phyloP scores from a whole-genome alignment of 2,329 filamentous ascomycete genomes.

The Coccinonectria pachysandricola region DNA sequence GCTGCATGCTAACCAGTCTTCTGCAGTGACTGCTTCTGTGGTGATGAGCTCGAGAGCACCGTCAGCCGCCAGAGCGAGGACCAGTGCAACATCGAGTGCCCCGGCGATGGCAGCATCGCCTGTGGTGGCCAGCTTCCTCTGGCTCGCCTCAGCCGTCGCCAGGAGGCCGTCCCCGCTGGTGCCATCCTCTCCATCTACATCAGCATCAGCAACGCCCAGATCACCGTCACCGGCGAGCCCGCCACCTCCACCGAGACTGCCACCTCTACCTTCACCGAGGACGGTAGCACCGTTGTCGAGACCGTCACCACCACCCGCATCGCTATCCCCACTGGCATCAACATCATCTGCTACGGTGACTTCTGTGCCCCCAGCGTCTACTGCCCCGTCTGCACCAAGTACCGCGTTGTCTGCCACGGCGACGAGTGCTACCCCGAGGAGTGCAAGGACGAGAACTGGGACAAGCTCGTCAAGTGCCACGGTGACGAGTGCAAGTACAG shows the following conservation, averaged over 20 bases:
- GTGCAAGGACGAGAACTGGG: not conserved
- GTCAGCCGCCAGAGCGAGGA: slow-evolving; percentile 3
- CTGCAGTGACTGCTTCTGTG: slow-evolving; percentile 20
- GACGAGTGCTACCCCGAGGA: not conserved
- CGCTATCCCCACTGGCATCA: slow-evolving; percentile 8
- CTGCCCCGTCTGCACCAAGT: not conserved
- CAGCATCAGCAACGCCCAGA: not conserved
- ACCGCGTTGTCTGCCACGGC: not conserved
- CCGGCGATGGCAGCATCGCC: slow-evolving; percentile 12
- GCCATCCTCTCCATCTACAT: slow-evolving; percentile 18
- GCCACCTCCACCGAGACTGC: slow-evolving; percentile 2
- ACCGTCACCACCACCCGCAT: slow-evolving; percentile 8
- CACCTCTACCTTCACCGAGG: slow-evolving; percentile 3
- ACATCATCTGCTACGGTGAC: slow-evolving; percentile 2
- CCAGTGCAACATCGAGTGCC: slow-evolving; percentile 19
- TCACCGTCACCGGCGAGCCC: slow-evolving; percentile 1
- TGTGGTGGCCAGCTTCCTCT: slow-evolving; percentile 17
- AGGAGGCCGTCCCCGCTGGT: slow-evolving; percentile 3
- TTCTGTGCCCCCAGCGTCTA: not conserved
- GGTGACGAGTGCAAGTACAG: not conserved
- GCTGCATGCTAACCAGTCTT: not conserved
- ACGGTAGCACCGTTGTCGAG: slow-evolving; percentile 4
- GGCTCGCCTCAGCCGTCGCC: slow-evolving; percentile 12
- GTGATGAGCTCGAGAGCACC: slow-evolving; percentile 6
- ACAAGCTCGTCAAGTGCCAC: not conserved